Base-by-base conservation (phyloP, 331 rosid species). In the Dryas integrifolia region DNA sequence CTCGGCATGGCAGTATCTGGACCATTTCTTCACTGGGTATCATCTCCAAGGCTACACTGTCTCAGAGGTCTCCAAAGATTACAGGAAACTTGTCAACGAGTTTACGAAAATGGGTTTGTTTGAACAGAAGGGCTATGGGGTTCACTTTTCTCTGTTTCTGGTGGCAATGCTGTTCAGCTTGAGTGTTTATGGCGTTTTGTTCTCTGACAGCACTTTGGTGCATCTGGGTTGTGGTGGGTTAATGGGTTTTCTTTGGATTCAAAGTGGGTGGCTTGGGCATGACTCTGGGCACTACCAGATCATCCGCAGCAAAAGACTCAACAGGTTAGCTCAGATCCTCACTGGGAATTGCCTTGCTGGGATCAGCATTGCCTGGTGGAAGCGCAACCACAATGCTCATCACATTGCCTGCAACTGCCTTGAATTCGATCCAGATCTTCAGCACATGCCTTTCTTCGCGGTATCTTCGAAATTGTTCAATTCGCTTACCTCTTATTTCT, bases 11-110 rank as follows among this genome's bases (percentile, higher is more conserved):
- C 62, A 47, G 5, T 74, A 61, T 65, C 84, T 88, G 3, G 68
- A 72, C 57, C 44, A 62, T 44, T 81, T 88, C 87, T 81, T 72
- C 77, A 88, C 86, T 12, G 83, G 88, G 3, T 18, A 3, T 41
- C 35, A 65, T 49, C 88, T 90, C 69, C 5, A 43, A 1, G 80
- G 76, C 70, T 70, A 86, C 81, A 1, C 82, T 7, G 86, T 86
- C 45, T 87, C 96, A 2, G 87, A 83, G 61, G 85, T 47, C 2
- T 89, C 96, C 8, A 72, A 69, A n/a, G 96, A 89, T 26, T 86
- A 86, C 43, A 82, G 91, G n/a, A 62, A 46, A 6, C 82, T 89
- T 12, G 50, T 73, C 56, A 50, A 72, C 2, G 73, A 84, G 6
- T 72, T 87, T 47, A 14, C 88, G 1, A 56, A 44, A 3, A 9